Conservation (phyloP, 306 rosid species). For the Fragaria vesca region DNA sequence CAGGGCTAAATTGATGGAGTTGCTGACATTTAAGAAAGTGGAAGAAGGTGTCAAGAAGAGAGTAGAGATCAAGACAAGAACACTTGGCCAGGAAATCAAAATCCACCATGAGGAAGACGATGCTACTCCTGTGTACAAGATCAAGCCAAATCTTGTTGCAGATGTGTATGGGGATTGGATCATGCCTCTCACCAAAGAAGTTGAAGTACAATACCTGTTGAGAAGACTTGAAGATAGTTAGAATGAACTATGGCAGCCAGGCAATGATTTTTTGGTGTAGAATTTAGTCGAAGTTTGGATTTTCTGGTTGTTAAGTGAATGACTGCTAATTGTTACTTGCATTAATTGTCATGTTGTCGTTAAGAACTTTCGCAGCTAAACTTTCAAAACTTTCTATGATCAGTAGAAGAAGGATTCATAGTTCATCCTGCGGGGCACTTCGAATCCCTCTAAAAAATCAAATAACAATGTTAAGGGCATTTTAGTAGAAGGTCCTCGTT, state of each 20-base stretch:
- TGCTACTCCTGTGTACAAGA: constrained; percentile 35
- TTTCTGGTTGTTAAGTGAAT: neutral
- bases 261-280: neutral
- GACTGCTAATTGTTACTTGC: neutral
- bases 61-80: constrained; percentile 47
- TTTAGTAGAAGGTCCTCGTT: too few species aligned
- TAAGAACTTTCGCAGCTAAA: neutral
- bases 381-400: neutral
- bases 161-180: constrained; percentile 47
- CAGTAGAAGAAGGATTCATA: neutral
- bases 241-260: neutral
- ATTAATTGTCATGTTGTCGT: neutral
- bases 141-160: constrained; percentile 45
- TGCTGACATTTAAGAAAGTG: constrained; percentile 44
- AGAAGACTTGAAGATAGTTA: constrained; percentile 26
- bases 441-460: neutral
- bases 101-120: constrained; percentile 19
- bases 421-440: neutral
- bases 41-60: constrained; percentile 44
- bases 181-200: constrained; percentile 63
- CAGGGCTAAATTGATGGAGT: constrained; percentile 29
- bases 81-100: constrained; percentile 36
- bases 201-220: constrained; percentile 53
- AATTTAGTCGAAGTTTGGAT: neutral
- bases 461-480: neutral